Evolutionary conservation across 495 filamentous ascomycete genomes (phyloP).

Genomic region (Trichoderma reesei): DNA sequence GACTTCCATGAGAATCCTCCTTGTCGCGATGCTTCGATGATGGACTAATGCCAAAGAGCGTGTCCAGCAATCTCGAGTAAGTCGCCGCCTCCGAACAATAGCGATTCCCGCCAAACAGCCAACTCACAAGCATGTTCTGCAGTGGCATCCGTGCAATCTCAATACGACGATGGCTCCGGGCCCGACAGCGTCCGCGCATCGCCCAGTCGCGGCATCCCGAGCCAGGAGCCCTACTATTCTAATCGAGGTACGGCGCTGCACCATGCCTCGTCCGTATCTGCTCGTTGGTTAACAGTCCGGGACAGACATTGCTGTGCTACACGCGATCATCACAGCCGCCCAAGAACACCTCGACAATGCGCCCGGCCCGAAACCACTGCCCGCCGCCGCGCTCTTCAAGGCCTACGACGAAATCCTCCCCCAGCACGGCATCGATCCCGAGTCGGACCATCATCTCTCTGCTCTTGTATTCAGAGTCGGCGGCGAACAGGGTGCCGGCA

Average conservation of each 20-base stretch:
- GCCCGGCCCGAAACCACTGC: conserved; percentile 24
- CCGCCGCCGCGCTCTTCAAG: conserved; percentile 64
- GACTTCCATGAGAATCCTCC: neutral
- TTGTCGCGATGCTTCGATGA: neutral
- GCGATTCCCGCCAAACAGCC: neutral
- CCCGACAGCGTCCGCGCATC: neutral
- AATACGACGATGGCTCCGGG: neutral
- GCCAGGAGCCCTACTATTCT: conserved; percentile 6
- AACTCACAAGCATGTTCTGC: neutral
- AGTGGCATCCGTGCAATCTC: conserved; percentile 5
- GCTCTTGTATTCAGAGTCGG: conserved; percentile 67
- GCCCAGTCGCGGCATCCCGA: neutral
- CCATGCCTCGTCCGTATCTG: neutral
- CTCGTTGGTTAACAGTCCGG: neutral
- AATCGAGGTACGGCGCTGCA: neutral
- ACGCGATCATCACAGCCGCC: conserved; percentile 8
- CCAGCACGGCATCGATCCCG: conserved; percentile 51
- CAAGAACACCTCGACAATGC: conserved; percentile 1
- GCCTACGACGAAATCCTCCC: conserved; percentile 61
- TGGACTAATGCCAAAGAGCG: neutral
- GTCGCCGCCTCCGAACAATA: neutral
- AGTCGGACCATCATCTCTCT: conserved; percentile 59
- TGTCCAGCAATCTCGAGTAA: neutral
- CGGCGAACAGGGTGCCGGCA: conserved; percentile 22
- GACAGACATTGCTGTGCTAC: conserved; percentile 11